These are phyloP conservation scores for Cordyceps pruinosa DNA, from an alignment of 2,329 filamentous ascomycete genomes.

Conservation along the genomic window DNA sequence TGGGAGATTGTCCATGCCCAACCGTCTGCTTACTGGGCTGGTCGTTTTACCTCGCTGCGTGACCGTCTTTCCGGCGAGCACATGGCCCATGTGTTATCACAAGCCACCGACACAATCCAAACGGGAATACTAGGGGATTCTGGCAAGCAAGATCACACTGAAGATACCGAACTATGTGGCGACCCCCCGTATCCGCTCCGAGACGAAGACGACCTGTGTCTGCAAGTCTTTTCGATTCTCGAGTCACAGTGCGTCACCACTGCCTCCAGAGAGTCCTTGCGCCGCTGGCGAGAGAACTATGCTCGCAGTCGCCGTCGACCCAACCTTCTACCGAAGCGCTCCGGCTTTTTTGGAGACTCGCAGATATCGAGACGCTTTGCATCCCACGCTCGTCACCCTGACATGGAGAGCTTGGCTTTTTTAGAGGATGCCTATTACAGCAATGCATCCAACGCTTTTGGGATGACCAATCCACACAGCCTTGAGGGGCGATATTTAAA, in stretches of 20 bases:
- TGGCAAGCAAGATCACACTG: too few relatives aligned
- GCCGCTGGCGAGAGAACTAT: conserved; percentile 43
- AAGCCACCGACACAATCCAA: background rate
- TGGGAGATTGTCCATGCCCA: conserved; percentile 35
- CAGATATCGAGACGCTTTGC: conserved; percentile 25
- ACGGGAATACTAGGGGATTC: background rate
- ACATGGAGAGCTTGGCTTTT: conserved; percentile 2
- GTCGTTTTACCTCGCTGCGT: conserved; percentile 50
- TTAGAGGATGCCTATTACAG: conserved; percentile 13
- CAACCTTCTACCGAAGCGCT: conserved; percentile 33
- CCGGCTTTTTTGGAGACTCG: conserved; percentile 24
- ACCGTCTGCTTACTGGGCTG: conserved; percentile 52
- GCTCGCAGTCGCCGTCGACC: conserved; percentile 34
- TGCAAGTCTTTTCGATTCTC: conserved; percentile 40
- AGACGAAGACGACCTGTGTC: conserved; percentile 36
- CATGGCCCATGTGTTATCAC: conserved; percentile 1
- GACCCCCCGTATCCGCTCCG: conserved; percentile 6
- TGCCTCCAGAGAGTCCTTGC: conserved; percentile 41
- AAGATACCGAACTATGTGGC: background rate
- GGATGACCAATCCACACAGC: conserved; percentile 7
- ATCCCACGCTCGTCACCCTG: conserved; percentile 4
- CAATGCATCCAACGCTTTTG: conserved; percentile 14
- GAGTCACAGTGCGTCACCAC: conserved; percentile 39
- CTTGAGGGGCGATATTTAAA: conserved; percentile 11
- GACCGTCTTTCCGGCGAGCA: conserved; percentile 36